Evolutionary conservation across 768 basidiomycete species (phyloP), one percentile per base, ranked within the genome.

Genomic region (Pleurotus cornucopiae): DNA sequence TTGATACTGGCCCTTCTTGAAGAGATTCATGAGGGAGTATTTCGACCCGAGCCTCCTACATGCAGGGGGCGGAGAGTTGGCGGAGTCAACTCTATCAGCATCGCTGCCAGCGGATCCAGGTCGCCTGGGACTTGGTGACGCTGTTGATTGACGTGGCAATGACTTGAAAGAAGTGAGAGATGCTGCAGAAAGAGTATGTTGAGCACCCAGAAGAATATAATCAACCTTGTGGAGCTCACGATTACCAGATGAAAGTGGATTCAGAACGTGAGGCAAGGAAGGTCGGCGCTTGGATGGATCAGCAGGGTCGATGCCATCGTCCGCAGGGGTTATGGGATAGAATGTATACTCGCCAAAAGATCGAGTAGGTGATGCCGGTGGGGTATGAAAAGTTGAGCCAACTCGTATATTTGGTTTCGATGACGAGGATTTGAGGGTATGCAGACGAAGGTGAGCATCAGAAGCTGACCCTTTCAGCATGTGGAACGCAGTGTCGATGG

Each of bases 91-190:
- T 41, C 64, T 70, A 21, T 88, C 85, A 54, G 83, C 80, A 54
- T 78, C 86, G 26, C 77, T 86, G 4, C 89, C 88, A 38, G 88
- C 87, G 39, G 89, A 91, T 58, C 84, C 78, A 14, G 91, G 89
- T 54, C 89, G 76, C 40, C 75, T 78, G 40, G 76, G 74, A 43
- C 67, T 68, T 21, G 63, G 60, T 56, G 51, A 53, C 16, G 37
- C 51, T 18, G 51, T 41, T 34, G 64, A 45, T 59, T 59, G 44
- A 60, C 55, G 49, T 66, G 66, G 48, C 21, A 21, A 18, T 40
- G 48, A 26, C 14, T 14, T 26, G 26, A 49, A n/a, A 6, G 66
- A 58, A 63, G 58, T 66, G 34, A 73, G 62, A 14, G 51, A 53
- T 7, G 51, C 51, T 43, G 20, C 20, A 40, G 38, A 9, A 41